A percentile compares a stretch with the other conserved stretches of the same genome.
Conservation (phyloP, 371 early-diverging fungal genomes). For the Mucor velutinosus region DNA sequence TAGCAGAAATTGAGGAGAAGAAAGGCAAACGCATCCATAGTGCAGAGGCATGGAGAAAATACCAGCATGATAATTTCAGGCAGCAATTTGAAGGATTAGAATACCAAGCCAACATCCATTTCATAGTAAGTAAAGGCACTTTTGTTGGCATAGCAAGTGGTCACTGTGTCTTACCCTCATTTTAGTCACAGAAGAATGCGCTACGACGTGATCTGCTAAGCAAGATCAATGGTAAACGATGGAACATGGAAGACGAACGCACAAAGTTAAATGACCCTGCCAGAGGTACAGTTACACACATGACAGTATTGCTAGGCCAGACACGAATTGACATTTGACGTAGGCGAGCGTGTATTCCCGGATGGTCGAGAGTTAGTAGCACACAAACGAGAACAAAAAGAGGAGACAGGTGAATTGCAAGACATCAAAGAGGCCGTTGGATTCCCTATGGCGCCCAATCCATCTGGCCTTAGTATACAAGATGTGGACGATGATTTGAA, state of each 20-base stretch:
- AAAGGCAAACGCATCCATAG: conserved; percentile 51
- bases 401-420: conserved; percentile 51
- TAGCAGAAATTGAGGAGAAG: conserved; percentile 63
- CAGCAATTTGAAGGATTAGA: conserved; percentile 55
- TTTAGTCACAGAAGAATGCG: conserved; percentile 43
- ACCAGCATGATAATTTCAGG: conserved; percentile 51
- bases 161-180: not conserved
- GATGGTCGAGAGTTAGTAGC: conserved; percentile 39
- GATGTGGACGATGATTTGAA: conserved; percentile 54
- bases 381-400: conserved; percentile 38
- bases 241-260: conserved; percentile 30
- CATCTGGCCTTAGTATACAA: conserved; percentile 32
- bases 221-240: conserved; percentile 16
- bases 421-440: conserved; percentile 44
- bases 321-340: conserved; percentile 16
- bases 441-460: conserved; percentile 50
- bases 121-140: conserved; percentile 33
- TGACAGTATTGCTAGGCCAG: not conserved
- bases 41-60: conserved; percentile 58
- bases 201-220: conserved; percentile 19
- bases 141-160: not conserved
- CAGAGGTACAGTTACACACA: conserved; percentile 17
- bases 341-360: conserved; percentile 16
- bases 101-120: conserved; percentile 58
- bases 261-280: conserved; percentile 22